phyloP scores from a whole-genome alignment of 1,284 basidiomycete genomes.

The Meira nashicola region DNA sequence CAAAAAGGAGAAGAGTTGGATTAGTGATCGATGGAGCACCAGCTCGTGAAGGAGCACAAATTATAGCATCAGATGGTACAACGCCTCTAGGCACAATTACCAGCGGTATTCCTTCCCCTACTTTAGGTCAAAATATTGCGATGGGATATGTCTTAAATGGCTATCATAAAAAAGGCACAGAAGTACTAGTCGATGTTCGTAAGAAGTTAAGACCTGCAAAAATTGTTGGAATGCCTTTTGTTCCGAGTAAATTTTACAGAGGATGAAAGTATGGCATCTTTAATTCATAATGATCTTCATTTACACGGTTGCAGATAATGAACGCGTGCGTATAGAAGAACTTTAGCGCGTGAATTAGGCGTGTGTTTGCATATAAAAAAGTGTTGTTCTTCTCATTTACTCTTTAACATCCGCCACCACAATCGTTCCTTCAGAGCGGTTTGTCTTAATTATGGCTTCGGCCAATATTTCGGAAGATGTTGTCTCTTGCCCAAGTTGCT shows the following conservation, averaged over 20 bases:
- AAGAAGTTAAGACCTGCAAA: conserved; percentile 67
- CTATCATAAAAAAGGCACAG: conserved; percentile 84
- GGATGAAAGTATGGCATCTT: conserved; percentile 17
- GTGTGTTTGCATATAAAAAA: no score
- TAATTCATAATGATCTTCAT: no score
- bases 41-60: conserved; percentile 78
- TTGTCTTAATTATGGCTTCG: background rate
- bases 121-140: conserved; percentile 83
- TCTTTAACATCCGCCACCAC: no score
- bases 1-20: conserved; percentile 74
- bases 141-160: conserved; percentile 83
- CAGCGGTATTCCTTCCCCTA: conserved; percentile 91
- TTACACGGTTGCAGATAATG: no score
- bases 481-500: conserved; percentile 40
- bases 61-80: conserved; percentile 63
- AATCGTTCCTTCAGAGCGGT: no score
- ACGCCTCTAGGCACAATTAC: conserved; percentile 63
- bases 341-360: no score
- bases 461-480: conserved; percentile 11
- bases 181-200: conserved; percentile 71
- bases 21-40: conserved; percentile 74
- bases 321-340: no score
- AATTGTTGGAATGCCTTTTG: conserved; percentile 71
- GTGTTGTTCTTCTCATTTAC: no score
- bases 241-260: conserved; percentile 57